Evolutionary conservation across 192 early-diverging fungal species (phyloP).

Genomic region (Podila horticola): DNA sequence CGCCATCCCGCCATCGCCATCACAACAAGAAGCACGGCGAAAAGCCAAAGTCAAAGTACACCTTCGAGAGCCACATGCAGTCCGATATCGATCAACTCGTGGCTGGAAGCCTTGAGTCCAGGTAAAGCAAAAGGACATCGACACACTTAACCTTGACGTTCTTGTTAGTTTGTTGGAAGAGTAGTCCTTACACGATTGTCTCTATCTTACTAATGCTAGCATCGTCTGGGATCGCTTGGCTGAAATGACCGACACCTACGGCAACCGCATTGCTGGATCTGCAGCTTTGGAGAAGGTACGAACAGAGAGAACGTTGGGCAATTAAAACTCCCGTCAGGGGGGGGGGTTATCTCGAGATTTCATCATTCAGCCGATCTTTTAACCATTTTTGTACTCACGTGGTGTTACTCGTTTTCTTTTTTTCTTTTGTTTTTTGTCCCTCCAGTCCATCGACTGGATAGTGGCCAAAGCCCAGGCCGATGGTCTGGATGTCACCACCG

Average conservation of each 20-base stretch:
- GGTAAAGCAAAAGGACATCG: background rate
- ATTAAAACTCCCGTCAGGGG: background rate
- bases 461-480: slow-evolving; percentile 56
- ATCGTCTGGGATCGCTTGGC: slow-evolving; percentile 69
- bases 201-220: slow-evolving; percentile 7
- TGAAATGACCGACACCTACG: slow-evolving; percentile 70
- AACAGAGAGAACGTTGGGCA: background rate
- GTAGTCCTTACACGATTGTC: background rate
- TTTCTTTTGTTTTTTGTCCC: background rate
- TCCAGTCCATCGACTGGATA: slow-evolving; percentile 63
- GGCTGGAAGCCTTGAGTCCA: slow-evolving; percentile 50
- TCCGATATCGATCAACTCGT: slow-evolving; percentile 25
- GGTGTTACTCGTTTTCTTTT: background rate
- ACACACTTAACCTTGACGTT: background rate
- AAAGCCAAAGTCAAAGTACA: slow-evolving; percentile 12
- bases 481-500: slow-evolving; percentile 59
- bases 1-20: background rate
- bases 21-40: background rate
- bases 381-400: background rate
- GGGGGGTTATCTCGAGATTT: background rate
- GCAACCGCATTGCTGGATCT: slow-evolving; percentile 65
- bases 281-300: slow-evolving; percentile 57
- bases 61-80: slow-evolving; percentile 39
- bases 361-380: background rate
- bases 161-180: background rate